Evolutionary conservation across 495 filamentous ascomycete species (phyloP).

Genomic region (Patellaria atrata): DNA sequence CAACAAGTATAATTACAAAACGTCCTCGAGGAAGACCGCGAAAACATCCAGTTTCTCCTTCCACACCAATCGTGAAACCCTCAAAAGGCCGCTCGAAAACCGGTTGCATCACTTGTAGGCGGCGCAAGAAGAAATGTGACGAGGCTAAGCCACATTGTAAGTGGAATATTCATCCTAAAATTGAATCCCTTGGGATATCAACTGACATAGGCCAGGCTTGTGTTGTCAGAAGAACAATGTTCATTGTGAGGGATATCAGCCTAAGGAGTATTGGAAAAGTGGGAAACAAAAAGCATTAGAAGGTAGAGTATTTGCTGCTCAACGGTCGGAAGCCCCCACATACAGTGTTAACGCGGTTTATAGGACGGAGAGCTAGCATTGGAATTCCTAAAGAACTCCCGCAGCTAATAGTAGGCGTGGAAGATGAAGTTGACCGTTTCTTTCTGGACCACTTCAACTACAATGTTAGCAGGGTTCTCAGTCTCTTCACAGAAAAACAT

Average conservation of each 20-base stretch:
- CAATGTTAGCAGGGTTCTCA: slow-evolving; percentile 66
- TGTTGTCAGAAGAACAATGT: slow-evolving; percentile 93
- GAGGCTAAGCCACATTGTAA: slow-evolving; percentile 80
- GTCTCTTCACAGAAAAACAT: slow-evolving; percentile 63
- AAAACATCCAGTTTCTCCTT: slow-evolving; percentile 56
- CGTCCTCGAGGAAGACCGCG: slow-evolving; percentile 64
- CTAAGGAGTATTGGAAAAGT: slow-evolving; percentile 74
- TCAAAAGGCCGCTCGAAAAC: slow-evolving; percentile 88
- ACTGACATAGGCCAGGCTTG: slow-evolving; percentile 38
- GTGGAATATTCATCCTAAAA: slow-evolving; percentile 23
- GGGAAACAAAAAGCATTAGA: slow-evolving; percentile 63
- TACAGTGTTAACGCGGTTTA: slow-evolving; percentile 5
- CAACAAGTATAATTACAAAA: slow-evolving; percentile 26
- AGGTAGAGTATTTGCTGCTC: slow-evolving; percentile 34
- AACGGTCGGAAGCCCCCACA: not conserved
- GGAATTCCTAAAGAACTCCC: slow-evolving; percentile 47
- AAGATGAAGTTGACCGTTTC: slow-evolving; percentile 67
- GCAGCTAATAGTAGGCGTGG: slow-evolving; percentile 69
- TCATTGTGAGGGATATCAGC: slow-evolving; percentile 84
- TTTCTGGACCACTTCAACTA: slow-evolving; percentile 81
- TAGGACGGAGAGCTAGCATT: slow-evolving; percentile 16
- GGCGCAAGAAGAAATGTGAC: slow-evolving; percentile 94
- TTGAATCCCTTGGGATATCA: slow-evolving; percentile 9
- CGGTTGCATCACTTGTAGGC: slow-evolving; percentile 81
- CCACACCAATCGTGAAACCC: slow-evolving; percentile 46